These are phyloP conservation scores for Fennellomyces sp. DNA, from an alignment of 371 early-diverging fungal species.

Conservation along the genomic window DNA sequence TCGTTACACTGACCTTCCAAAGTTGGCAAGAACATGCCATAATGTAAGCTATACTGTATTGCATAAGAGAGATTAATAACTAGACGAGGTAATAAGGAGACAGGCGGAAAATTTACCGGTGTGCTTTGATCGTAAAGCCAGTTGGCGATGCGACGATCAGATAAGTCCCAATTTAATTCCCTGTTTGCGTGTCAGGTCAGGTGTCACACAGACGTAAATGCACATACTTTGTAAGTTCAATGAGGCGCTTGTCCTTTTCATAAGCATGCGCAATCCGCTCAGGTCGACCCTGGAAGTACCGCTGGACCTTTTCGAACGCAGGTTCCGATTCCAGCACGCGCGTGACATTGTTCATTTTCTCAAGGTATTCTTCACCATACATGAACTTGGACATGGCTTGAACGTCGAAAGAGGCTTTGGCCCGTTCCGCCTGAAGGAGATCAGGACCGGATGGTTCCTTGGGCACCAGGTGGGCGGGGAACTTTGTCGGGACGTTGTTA, in stretches of 20 bases:
- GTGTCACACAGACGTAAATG: not conserved
- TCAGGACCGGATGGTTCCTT: constrained; percentile 57
- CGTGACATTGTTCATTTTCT: constrained; percentile 48
- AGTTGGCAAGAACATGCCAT: constrained; percentile 80
- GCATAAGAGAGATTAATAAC: not conserved
- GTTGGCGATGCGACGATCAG: not conserved
- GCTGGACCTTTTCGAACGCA: constrained; percentile 56
- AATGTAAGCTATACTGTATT: constrained; percentile 53
- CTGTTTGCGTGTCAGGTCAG: not conserved
- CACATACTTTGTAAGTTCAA: constrained; percentile 44
- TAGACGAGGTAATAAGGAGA: not conserved
- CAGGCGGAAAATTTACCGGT: not conserved
- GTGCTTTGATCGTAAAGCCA: not conserved
- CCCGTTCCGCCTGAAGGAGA: constrained; percentile 58
- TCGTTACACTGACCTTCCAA: constrained; percentile 73
- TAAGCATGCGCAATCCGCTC: constrained; percentile 48
- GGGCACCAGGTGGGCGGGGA: constrained; percentile 53
- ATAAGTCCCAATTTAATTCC: not conserved
- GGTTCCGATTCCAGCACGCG: constrained; percentile 56
- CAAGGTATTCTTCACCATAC: constrained; percentile 53
- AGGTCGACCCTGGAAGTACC: constrained; percentile 55
- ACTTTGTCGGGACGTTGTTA: constrained; percentile 41
- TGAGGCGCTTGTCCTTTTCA: constrained; percentile 53
- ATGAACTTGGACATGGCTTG: constrained; percentile 51
- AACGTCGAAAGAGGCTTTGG: constrained; percentile 53